Percentiles rank a stretch among this genome's conserved stretches.
phyloP scores from a whole-genome alignment of 176 grass and related monocot genomes.

The Triticum timopheevii region DNA sequence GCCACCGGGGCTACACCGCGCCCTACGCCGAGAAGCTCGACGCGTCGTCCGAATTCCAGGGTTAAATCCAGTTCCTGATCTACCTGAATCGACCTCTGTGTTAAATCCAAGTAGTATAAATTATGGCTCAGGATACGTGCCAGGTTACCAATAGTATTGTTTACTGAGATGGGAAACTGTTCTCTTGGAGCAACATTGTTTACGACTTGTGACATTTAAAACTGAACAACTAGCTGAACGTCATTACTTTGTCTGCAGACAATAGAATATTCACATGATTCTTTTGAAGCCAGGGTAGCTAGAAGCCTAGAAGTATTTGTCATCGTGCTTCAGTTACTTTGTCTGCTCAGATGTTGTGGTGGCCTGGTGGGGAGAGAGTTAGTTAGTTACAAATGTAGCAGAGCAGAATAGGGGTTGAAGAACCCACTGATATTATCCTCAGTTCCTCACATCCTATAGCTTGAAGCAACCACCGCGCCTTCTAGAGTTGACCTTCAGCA shows the following conservation, averaged over 20 bases:
- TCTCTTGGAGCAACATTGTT: not conserved
- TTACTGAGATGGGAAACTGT: not conserved
- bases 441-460: not conserved
- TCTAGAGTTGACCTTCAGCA: not conserved
- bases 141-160: not conserved
- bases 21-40: slow-evolving; percentile 74
- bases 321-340: not conserved
- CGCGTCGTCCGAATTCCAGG: slow-evolving; percentile 50
- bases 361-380: not conserved
- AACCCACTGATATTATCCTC: not conserved
- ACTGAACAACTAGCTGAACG: not conserved
- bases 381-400: not conserved
- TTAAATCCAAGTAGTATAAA: not conserved
- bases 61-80: slow-evolving; percentile 15
- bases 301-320: not conserved
- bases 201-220: not conserved
- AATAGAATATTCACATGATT: not conserved
- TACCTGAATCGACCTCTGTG: not conserved
- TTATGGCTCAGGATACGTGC: not conserved
- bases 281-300: not conserved
- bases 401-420: not conserved
- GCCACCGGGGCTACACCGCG: slow-evolving; percentile 68
- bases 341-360: not conserved
- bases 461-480: not conserved
- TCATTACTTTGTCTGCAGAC: not conserved